Conservation (phyloP, 1,284 basidiomycete species). For the Trichosporon coremiiforme region DNA sequence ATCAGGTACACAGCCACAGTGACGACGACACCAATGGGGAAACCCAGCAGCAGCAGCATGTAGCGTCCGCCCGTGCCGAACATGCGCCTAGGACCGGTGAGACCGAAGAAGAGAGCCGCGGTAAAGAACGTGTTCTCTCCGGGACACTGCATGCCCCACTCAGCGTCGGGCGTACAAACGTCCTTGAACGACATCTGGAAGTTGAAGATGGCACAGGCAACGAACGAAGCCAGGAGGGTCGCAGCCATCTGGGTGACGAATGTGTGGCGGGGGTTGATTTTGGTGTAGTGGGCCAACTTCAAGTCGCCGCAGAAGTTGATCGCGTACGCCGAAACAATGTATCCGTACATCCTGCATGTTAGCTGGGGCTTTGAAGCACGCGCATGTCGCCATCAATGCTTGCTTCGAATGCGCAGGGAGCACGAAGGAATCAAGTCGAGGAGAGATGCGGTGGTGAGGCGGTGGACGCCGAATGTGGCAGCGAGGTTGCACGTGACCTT, state of each 20-base stretch:
- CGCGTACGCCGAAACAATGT: conserved; percentile 21
- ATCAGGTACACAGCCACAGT: conserved; percentile 60
- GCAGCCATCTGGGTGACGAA: conserved; percentile 71
- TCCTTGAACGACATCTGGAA: conserved; percentile 37
- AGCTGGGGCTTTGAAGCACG: too few relatives aligned
- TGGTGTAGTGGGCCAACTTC: conserved; percentile 56
- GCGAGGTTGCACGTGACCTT: too few relatives aligned
- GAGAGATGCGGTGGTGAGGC: too few relatives aligned
- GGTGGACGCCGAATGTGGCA: too few relatives aligned
- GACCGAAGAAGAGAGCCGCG: conserved; percentile 72
- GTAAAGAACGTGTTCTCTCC: conserved; percentile 29
- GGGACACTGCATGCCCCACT: conserved; percentile 36
- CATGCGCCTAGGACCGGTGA: conserved; percentile 69
- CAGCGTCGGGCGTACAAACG: conserved; percentile 37
- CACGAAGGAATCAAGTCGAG: too few relatives aligned
- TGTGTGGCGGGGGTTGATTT: conserved; percentile 56
- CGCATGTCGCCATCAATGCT: too few relatives aligned
- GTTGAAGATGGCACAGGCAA: conserved; percentile 36
- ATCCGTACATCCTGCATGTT: conserved; percentile 31
- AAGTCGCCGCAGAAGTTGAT: conserved; percentile 59
- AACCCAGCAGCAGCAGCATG: conserved; percentile 65
- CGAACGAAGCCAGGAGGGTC: conserved; percentile 60
- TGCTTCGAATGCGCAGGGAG: too few relatives aligned
- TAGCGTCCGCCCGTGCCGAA: conserved; percentile 68
- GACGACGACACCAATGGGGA: conserved; percentile 69